phyloP scores from a whole-genome alignment of 1,284 basidiomycete species.

The Cryptococcus floricola region DNA sequence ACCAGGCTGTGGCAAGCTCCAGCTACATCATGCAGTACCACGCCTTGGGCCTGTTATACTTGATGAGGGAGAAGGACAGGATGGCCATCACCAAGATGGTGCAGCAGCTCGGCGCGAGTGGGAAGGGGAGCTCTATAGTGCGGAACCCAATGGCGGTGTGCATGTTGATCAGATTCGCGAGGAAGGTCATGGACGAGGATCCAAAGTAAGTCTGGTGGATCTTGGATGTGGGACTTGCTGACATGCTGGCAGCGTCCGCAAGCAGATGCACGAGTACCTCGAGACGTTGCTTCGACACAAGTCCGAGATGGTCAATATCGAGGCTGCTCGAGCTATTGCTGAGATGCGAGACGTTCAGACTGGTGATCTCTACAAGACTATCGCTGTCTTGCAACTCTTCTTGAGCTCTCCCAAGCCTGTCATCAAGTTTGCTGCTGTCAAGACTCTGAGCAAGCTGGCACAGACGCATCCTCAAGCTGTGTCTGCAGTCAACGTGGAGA shows the following conservation, averaged over 20 bases:
- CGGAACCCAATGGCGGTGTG: conserved; percentile 98
- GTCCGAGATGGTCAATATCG: conserved; percentile 99
- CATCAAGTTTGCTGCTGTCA: conserved; percentile 95
- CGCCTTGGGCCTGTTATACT: conserved; percentile 86
- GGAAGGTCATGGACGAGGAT: conserved; percentile 98
- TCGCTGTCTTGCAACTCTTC: conserved; percentile 91
- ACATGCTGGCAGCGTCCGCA: conserved; percentile 64
- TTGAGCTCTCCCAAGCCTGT: conserved; percentile 88
- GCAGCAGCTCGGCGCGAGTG: conserved; percentile 80
- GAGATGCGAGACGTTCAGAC: conserved; percentile 83
- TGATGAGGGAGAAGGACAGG: conserved; percentile 93
- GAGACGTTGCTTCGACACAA: conserved; percentile 97
- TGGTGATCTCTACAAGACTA: conserved; percentile 76
- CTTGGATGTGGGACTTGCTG: background rate
- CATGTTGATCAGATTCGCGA: conserved; percentile 96
- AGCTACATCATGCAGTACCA: conserved; percentile 97
- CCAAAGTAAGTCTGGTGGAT: conserved; percentile 66
- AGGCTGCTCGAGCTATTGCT: conserved; percentile 95
- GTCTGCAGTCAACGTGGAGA: conserved; percentile 90
- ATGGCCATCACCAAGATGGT: conserved; percentile 99
- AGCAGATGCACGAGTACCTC: conserved; percentile 87
- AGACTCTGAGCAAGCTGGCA: conserved; percentile 85
- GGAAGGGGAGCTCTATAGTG: conserved; percentile 72
- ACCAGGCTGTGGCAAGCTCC: conserved; percentile 76
- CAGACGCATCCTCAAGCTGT: conserved; percentile 79